These are phyloP conservation scores for Blastobotrys persicus DNA, from an alignment of 1,139 yeast species.

Conservation along the genomic window DNA sequence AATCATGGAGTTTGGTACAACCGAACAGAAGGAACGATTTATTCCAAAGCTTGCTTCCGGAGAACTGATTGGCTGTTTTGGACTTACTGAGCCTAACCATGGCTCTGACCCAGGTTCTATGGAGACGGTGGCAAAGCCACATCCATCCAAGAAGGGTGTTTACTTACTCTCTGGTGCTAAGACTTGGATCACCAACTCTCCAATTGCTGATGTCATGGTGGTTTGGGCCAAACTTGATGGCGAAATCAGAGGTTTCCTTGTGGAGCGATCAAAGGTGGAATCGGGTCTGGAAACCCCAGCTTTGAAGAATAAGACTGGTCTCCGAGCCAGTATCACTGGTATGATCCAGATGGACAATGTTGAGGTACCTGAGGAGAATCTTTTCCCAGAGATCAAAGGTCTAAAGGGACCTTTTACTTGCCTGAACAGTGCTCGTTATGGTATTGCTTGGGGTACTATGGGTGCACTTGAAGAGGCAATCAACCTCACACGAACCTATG, in stretches of 20 bases:
- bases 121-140: slow-evolving; percentile 44
- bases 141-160: slow-evolving; percentile 44
- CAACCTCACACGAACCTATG: slow-evolving; percentile 39
- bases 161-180: slow-evolving; percentile 44
- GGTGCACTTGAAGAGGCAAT: slow-evolving; percentile 46
- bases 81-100: slow-evolving; percentile 47
- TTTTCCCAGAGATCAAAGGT: slow-evolving; percentile 42
- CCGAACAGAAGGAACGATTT: slow-evolving; percentile 43
- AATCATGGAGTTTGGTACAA: slow-evolving; percentile 42
- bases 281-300: slow-evolving; percentile 42
- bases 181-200: slow-evolving; percentile 48
- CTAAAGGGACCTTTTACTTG: slow-evolving; percentile 48
- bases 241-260: slow-evolving; percentile 43
- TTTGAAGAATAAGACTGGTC: slow-evolving; percentile 40
- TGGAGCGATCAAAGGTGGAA: slow-evolving; percentile 39
- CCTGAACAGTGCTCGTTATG: slow-evolving; percentile 45
- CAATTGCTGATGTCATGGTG: slow-evolving; percentile 44
- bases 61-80: slow-evolving; percentile 46
- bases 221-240: slow-evolving; percentile 49
- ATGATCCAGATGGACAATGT: slow-evolving; percentile 46
- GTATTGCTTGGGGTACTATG: slow-evolving; percentile 47
- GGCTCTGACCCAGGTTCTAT: slow-evolving; percentile 48
- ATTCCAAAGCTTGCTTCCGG: slow-evolving; percentile 44
- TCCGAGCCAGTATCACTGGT: slow-evolving; percentile 47
- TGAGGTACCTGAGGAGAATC: slow-evolving; percentile 44